phyloP scores from a whole-genome alignment of 257 asterid species.

The Solanum verrucosum region DNA sequence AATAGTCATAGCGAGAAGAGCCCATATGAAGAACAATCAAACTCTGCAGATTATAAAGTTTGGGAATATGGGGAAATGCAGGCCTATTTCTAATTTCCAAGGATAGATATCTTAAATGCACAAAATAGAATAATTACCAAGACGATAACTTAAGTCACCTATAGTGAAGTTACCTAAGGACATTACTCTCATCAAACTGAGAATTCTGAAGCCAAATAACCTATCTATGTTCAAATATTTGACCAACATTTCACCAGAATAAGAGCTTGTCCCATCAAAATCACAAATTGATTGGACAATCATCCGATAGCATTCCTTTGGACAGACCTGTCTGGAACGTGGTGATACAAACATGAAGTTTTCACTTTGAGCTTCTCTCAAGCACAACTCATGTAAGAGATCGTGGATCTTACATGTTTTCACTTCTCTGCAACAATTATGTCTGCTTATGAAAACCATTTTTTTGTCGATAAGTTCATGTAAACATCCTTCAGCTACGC shows the following conservation, averaged over 20 bases:
- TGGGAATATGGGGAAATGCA: no score
- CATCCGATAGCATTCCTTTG: not conserved
- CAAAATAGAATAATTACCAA: no score
- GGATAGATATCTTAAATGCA: no score
- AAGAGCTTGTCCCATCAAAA: not conserved
- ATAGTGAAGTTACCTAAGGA: no score
- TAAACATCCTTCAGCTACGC: not conserved
- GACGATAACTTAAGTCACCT: no score
- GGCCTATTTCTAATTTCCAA: no score
- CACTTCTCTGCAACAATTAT: not conserved
- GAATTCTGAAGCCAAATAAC: not conserved
- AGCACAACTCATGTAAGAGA: conserved; percentile 5
- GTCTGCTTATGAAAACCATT: not conserved
- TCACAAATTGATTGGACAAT: not conserved
- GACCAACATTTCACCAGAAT: not conserved
- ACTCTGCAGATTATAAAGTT: no score
- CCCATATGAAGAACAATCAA: not conserved
- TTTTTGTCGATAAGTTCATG: conserved; percentile 6
- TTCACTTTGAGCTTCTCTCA: not conserved
- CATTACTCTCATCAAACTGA: no score
- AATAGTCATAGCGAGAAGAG: not conserved
- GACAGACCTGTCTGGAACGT: not conserved
- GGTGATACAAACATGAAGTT: not conserved
- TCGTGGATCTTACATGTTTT: conserved; percentile 9
- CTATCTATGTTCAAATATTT: not conserved